Base-by-base conservation (phyloP, 1,139 yeast species). In the Magnusiomyces tetraspermus region DNA sequence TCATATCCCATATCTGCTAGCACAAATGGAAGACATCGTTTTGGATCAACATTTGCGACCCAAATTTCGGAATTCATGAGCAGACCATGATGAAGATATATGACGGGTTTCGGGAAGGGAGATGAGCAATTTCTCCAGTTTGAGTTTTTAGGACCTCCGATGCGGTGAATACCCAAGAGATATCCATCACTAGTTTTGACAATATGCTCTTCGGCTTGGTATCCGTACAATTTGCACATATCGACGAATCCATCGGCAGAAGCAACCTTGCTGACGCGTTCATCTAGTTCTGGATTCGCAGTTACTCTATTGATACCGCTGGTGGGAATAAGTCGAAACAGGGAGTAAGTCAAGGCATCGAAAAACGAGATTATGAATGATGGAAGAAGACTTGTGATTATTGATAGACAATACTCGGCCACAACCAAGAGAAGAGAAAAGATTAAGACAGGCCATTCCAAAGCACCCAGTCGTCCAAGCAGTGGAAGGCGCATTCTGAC, bases 1-100 rank as follows among this genome's bases (percentile, higher is more conserved):
- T 88, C 96, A 65, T 82, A 88, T 2, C 96, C 96, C 56, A 81
- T 66, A 57, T 86, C 90, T 53, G 83, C 86, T 46, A 90, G 73
- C 1, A 79, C 72, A 63, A 85, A 83, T 0, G 97, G 96, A 52
- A 90, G 68, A 61, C 86, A 85, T 51, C 76, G 74, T 43, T 78
- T 64, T 46, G 80, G 77, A 17, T 82, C 78, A 37, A 81, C 66
- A 26, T 64, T 65, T 31, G 92, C 79, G 46, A 85, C 80, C 97
- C 96, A 87, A 8, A 90, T 78, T 62, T 90, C 97, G 50, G 94
- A 82, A 64, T 83, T 82, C 97, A 90, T 90, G 59, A 90, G 74
- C 53, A 90, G 72, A 0, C 97, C 97, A 66, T 90, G 97, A 63
- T 90, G 97, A 52, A 90, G 73, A 63, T 87, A 90, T 0, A 85